phyloP scores from a whole-genome alignment of 2,329 filamentous ascomycete genomes.

The Botryotinia globosa region DNA sequence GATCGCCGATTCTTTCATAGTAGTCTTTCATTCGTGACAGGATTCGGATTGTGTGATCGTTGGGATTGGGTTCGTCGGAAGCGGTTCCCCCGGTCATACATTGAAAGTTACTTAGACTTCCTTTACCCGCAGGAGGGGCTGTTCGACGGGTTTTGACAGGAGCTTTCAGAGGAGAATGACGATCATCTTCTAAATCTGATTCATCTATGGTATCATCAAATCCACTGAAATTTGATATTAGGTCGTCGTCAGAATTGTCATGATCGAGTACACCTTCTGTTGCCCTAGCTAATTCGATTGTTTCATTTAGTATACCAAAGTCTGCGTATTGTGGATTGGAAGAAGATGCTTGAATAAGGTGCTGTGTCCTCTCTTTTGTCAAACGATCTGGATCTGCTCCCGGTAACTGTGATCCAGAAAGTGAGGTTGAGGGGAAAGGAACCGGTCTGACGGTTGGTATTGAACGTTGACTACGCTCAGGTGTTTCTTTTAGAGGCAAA shows the following conservation, averaged over 20 bases:
- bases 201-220: conserved; percentile 36
- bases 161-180: conserved; percentile 11
- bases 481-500: conserved; percentile 42
- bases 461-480: conserved; percentile 34
- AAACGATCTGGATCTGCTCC: not conserved
- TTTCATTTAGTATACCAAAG: not conserved
- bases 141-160: conserved; percentile 9
- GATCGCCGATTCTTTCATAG: conserved; percentile 71
- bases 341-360: not conserved
- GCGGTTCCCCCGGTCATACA: conserved; percentile 54
- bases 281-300: conserved; percentile 1
- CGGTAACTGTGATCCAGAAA: not conserved
- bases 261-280: conserved; percentile 11
- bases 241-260: conserved; percentile 1
- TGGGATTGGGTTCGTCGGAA: conserved; percentile 57
- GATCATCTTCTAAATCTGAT: conserved; percentile 39
- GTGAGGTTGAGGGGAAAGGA: not conserved
- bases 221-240: conserved; percentile 5
- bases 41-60: conserved; percentile 70
- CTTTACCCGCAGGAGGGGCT: conserved; percentile 13
- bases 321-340: not conserved
- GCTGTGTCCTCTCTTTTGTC: not conserved
- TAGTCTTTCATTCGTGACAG: conserved; percentile 76
- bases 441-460: not conserved
- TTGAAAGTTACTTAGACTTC: conserved; percentile 49